Conservation (phyloP, 352 stramenopile genomes). For the Blastocystis sp. region DNA sequence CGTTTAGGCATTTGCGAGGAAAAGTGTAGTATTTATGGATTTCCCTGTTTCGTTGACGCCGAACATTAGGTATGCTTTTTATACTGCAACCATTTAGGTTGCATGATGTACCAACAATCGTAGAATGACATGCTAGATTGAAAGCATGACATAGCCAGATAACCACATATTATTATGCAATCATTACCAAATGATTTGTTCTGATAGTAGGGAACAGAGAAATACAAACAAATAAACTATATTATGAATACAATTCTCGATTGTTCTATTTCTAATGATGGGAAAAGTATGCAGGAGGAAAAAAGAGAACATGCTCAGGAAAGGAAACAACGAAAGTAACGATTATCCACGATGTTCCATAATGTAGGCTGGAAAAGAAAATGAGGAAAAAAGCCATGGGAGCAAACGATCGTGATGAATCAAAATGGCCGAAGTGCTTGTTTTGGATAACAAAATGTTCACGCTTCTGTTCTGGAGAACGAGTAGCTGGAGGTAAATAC, state of each 20-base stretch:
- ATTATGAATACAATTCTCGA: background rate
- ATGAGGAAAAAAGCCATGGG: constrained; percentile 22
- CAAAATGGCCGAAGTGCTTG: constrained; percentile 60
- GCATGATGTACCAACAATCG: too few relatives aligned
- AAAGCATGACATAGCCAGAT: too few relatives aligned
- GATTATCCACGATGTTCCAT: background rate
- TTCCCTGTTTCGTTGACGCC: background rate
- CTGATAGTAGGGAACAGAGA: too few relatives aligned
- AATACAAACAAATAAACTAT: too few relatives aligned
- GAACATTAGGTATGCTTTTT: background rate
- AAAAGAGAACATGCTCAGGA: background rate
- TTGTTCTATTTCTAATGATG: background rate
- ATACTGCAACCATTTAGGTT: too few relatives aligned
- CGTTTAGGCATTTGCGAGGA: background rate
- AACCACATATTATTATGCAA: too few relatives aligned
- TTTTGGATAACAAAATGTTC: constrained; percentile 38
- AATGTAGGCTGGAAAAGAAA: constrained; percentile 51
- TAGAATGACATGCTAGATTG: too few relatives aligned
- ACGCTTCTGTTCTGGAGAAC: constrained; percentile 57
- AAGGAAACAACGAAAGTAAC: constrained; percentile 3
- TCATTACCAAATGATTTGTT: too few relatives aligned
- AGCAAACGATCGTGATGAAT: constrained; percentile 52
- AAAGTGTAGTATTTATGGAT: background rate
- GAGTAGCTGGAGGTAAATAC: constrained; percentile 49
- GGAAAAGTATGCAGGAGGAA: background rate